Base-by-base conservation (phyloP, 1,139 yeast genomes). In the Diutina siamensis region DNA sequence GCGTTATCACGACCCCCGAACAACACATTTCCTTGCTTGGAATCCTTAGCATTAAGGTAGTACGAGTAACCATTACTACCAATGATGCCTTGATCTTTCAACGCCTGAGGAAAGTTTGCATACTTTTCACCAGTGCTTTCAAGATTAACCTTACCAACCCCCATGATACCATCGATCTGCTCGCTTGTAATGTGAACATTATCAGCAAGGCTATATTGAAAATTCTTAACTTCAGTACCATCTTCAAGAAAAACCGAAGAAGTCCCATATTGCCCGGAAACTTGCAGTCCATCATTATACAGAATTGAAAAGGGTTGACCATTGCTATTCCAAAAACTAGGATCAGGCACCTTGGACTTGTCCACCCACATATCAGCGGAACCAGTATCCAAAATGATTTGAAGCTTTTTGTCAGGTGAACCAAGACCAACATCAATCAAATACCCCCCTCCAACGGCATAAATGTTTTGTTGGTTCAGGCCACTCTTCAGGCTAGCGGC, bases 181-280 rank as follows among this genome's bases (percentile, higher is more conserved):
- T 25, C 33, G 12, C 20, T 20, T 15, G 42, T 38, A 8, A 15
- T 13, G 7, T 12, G 10, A 35, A n/a, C 35, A 3, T 21, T 15
- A 35, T 35, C 33, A 35, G 48, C 42, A 32, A 28, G 18, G 4
- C 50, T 50, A 25, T 47, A 50, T 46, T 50, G 50, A 44, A 50
- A 48, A 21, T 35, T 25, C 12, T 45, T 21, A 13, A 49, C 35
- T 15, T 44, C 45, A 4, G 49, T 44, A 15, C 35, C n/a, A 15
- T 20, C 38, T 4, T 40, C 19, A 13, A 25, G 9, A 27, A 40
- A 28, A 46, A 46, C 28, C 40, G 19, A 35, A 48, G 42, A 3
- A 32, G 40, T 46, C 46, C 52, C 32, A 21, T 27, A 49, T 35
- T 44, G 41, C 9, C 52, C 52, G 4, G 19, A 13, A 9, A 44